A percentile compares a stretch with the other conserved stretches of the same genome.
Evolutionary conservation across 2,329 filamentous ascomycete species (phyloP).

Genomic region (Gyromitra esculenta): DNA sequence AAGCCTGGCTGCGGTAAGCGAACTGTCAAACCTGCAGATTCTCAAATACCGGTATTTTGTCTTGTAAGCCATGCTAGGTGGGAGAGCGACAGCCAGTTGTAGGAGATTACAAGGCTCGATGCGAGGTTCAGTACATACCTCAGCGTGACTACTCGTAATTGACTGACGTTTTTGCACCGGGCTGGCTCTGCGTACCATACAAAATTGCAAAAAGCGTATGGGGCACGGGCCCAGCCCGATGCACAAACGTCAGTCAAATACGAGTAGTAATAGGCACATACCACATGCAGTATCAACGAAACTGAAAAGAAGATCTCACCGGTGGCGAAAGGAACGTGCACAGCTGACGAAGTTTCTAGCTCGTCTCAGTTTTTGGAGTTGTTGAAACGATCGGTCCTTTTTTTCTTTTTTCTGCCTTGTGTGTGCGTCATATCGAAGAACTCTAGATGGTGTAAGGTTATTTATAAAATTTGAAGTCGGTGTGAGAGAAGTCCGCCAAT

Average conservation of each 20-base stretch:
- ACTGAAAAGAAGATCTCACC: slow-evolving; percentile 18
- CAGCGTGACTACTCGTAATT: slow-evolving; percentile 1
- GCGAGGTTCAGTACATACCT: not conserved
- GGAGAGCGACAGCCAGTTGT: slow-evolving; percentile 9
- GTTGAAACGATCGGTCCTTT: slow-evolving; percentile 25
- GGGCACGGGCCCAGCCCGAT: no score
- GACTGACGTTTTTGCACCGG: no score
- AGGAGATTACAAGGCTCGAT: not conserved
- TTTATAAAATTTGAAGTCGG: slow-evolving; percentile 5
- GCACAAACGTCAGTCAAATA: no score
- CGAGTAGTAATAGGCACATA: not conserved
- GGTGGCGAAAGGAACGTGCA: slow-evolving; percentile 36
- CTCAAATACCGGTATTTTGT: slow-evolving; percentile 26
- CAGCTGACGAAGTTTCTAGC: slow-evolving; percentile 33
- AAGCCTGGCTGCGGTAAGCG: slow-evolving; percentile 28
- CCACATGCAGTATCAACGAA: slow-evolving; percentile 3
- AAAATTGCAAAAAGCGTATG: no score
- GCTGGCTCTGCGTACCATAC: no score
- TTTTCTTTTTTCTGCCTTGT: slow-evolving; percentile 13
- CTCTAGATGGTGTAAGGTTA: not conserved
- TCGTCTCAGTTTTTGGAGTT: slow-evolving; percentile 2
- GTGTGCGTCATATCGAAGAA: slow-evolving; percentile 5
- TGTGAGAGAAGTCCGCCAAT: slow-evolving; percentile 10
- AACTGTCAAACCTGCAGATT: slow-evolving; percentile 38
- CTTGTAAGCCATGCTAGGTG: not conserved